These are phyloP conservation scores for Cadophora gregata DNA, from an alignment of 2,329 filamentous ascomycete species.

Conservation along the genomic window DNA sequence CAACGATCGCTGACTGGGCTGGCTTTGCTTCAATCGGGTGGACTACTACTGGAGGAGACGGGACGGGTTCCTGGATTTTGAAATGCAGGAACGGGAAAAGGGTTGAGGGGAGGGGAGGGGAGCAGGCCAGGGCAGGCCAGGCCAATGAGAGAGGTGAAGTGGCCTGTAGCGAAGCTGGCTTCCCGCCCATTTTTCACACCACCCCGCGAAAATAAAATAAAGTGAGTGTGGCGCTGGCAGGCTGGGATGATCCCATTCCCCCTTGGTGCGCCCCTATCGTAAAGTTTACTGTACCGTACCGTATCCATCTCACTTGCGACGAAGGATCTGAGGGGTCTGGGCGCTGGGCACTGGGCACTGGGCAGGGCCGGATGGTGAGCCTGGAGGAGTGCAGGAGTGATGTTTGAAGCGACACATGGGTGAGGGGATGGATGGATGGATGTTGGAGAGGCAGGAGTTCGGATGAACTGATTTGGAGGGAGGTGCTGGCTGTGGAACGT, in stretches of 20 bases:
- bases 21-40: neutral
- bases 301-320: conserved; percentile 18
- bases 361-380: neutral
- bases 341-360: neutral
- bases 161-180: conserved; percentile 19
- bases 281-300: conserved; percentile 3
- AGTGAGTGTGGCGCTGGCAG: neutral
- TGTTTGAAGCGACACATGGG: no score
- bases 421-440: no score
- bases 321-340: conserved; percentile 17
- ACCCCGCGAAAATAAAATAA: conserved; percentile 19
- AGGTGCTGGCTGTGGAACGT: neutral
- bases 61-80: conserved; percentile 17
- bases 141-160: conserved; percentile 6
- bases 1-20: neutral
- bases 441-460: neutral
- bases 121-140: no score
- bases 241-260: neutral
- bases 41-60: no score
- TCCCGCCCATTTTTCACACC: conserved; percentile 14
- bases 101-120: no score
- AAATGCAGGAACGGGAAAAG: conserved; percentile 22
- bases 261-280: conserved; percentile 6
- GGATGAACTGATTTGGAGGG: conserved; percentile 16
- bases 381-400: conserved; percentile 10